A percentile compares a stretch with the other conserved stretches of the same genome.
Conservation (phyloP, 108 stramenopile genomes). For the Cyclotella cryptica region DNA sequence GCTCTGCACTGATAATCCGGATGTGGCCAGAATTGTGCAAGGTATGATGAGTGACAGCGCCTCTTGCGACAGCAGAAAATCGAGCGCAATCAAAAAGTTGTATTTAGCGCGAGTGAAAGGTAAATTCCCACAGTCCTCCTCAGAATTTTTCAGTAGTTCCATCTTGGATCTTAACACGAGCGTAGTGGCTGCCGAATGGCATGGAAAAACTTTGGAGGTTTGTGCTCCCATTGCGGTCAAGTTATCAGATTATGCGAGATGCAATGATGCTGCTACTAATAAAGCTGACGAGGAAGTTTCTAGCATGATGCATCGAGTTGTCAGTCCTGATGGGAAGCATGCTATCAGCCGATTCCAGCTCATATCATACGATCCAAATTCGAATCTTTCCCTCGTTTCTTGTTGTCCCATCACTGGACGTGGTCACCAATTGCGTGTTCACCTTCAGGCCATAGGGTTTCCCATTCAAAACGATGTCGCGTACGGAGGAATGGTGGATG, state of each 20-base stretch:
- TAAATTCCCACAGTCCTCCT: conserved; percentile 45
- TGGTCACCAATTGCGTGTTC: conserved; percentile 93
- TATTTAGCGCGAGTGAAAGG: conserved; percentile 81
- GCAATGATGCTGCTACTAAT: background rate
- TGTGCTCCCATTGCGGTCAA: conserved; percentile 73
- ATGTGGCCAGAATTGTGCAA: conserved; percentile 71
- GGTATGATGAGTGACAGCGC: conserved; percentile 30
- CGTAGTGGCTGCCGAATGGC: conserved; percentile 28
- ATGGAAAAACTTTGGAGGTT: conserved; percentile 58
- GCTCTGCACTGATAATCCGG: conserved; percentile 62
- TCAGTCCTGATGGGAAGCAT: conserved; percentile 65
- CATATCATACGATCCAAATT: conserved; percentile 55
- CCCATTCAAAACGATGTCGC: conserved; percentile 85
- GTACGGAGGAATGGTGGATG: conserved; percentile 68
- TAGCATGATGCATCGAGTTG: conserved; percentile 64
- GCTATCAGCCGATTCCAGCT: conserved; percentile 73
- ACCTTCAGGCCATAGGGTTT: conserved; percentile 76
- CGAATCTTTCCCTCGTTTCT: conserved; percentile 65
- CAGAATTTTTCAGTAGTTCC: conserved; percentile 17
- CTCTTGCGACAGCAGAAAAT: conserved; percentile 16
- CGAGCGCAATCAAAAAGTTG: conserved; percentile 57
- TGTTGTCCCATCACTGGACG: conserved; percentile 89
- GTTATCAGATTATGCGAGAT: conserved; percentile 2
- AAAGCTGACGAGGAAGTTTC: conserved; percentile 24
- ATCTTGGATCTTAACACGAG: conserved; percentile 10